Evolutionary conservation across 176 grass and related monocot species (phyloP).

Genomic region (Raddia distichophylla): DNA sequence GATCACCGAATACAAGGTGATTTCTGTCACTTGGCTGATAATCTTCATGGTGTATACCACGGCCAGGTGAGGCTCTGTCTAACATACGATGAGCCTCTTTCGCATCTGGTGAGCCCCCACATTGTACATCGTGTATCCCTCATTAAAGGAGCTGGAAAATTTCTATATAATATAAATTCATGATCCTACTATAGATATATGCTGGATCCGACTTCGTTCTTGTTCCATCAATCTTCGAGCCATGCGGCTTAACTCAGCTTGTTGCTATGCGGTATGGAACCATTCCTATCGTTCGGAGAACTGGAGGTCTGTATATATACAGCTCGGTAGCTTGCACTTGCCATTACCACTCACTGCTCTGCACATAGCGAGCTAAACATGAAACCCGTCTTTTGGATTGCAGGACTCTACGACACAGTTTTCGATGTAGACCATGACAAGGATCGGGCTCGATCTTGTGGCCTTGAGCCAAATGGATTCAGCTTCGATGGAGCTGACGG

Average conservation of each 20-base stretch:
- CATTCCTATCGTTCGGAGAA: slow-evolving; percentile 86
- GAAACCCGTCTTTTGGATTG: not conserved
- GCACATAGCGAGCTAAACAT: not conserved
- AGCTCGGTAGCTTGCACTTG: slow-evolving; percentile 16
- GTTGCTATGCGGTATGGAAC: slow-evolving; percentile 89
- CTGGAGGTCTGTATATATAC: slow-evolving; percentile 62
- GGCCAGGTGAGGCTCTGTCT: slow-evolving; percentile 65
- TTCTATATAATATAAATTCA: slow-evolving; percentile 9
- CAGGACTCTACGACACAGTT: slow-evolving; percentile 89
- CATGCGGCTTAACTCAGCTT: slow-evolving; percentile 88
- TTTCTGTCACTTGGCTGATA: slow-evolving; percentile 67
- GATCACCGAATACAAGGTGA: slow-evolving; percentile 81
- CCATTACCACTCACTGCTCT: not conserved
- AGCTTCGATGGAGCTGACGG: slow-evolving; percentile 76
- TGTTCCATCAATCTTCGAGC: slow-evolving; percentile 92
- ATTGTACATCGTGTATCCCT: not conserved
- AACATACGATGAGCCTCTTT: slow-evolving; percentile 88
- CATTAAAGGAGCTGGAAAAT: not conserved
- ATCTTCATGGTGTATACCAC: slow-evolving; percentile 62
- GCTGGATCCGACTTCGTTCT: slow-evolving; percentile 87
- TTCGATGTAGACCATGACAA: slow-evolving; percentile 83
- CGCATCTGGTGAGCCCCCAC: slow-evolving; percentile 65
- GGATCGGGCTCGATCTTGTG: slow-evolving; percentile 57
- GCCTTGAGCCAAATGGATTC: slow-evolving; percentile 87
- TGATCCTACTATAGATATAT: slow-evolving; percentile 64